phyloP scores from a whole-genome alignment of 2,329 filamentous ascomycete species.

The Pseudomassariella vexata region DNA sequence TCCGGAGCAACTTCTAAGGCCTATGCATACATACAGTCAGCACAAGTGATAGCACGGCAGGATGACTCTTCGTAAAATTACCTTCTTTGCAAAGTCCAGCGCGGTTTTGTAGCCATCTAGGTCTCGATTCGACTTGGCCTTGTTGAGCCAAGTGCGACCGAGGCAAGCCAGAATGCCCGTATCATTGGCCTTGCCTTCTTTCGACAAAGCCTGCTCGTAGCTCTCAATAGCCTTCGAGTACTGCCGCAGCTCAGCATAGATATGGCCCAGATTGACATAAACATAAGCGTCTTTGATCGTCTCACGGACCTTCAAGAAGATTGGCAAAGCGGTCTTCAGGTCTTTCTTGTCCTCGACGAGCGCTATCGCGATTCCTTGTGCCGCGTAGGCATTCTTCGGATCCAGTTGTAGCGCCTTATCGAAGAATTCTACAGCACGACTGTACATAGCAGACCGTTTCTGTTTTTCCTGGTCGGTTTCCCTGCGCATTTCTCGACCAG shows the following conservation, averaged over 20 bases:
- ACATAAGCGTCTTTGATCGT: constrained; percentile 84
- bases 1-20: constrained; percentile 75
- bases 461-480: constrained; percentile 87
- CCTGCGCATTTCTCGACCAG: constrained; percentile 89
- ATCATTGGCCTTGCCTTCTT: constrained; percentile 69
- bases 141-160: constrained; percentile 80
- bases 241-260: constrained; percentile 85
- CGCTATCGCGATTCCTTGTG: constrained; percentile 91
- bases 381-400: constrained; percentile 90
- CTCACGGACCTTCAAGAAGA: constrained; percentile 86
- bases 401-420: constrained; percentile 96
- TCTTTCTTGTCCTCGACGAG: constrained; percentile 94
- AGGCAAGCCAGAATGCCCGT: constrained; percentile 77
- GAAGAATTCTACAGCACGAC: constrained; percentile 94
- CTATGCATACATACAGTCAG: no score
- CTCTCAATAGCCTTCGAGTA: constrained; percentile 89
- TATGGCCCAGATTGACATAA: constrained; percentile 88
- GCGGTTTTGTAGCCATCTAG: constrained; percentile 52
- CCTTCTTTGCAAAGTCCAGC: constrained; percentile 58
- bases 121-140: constrained; percentile 60
- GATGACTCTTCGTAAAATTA: no score
- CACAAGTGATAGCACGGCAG: not conserved
- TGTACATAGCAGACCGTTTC: constrained; percentile 80
- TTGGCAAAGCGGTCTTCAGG: constrained; percentile 71
- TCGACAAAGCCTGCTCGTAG: constrained; percentile 80